These are phyloP conservation scores for Vickermania spadyakhi DNA, from an alignment of 208 protist genomes.

Conservation along the genomic window DNA sequence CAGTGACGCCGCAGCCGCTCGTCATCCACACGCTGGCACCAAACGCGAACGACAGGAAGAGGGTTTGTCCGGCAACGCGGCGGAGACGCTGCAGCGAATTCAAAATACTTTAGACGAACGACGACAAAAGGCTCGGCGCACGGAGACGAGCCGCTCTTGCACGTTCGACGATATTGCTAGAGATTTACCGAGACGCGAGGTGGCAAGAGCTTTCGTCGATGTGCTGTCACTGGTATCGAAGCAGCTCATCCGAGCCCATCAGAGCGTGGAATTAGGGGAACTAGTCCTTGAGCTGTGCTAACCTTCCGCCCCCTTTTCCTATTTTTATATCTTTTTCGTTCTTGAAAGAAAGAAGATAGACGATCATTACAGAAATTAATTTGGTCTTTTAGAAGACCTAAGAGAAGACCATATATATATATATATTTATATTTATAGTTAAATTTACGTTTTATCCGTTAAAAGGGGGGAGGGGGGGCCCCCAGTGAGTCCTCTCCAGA, in stretches of 20 bases:
- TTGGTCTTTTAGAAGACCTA: no score
- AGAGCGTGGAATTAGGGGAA: slow-evolving; percentile 7
- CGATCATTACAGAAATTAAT: no score
- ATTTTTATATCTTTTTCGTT: no score
- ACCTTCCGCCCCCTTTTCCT: no score
- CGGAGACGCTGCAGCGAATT: slow-evolving; percentile 50
- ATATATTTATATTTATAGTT: no score
- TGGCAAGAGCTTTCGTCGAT: slow-evolving; percentile 73
- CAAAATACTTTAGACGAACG: not conserved
- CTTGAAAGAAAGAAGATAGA: no score
- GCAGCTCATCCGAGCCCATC: slow-evolving; percentile 34
- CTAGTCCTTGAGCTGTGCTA: no score
- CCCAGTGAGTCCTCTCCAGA: no score
- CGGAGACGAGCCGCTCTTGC: slow-evolving; percentile 22
- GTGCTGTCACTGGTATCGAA: slow-evolving; percentile 68
- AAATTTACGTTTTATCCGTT: no score
- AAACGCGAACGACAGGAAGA: not conserved
- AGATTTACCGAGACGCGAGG: slow-evolving; percentile 47
- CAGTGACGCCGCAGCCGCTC: no score
- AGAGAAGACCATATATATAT: no score
- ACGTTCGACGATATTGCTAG: slow-evolving; percentile 31
- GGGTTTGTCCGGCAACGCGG: slow-evolving; percentile 23
- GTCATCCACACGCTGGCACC: not conserved
- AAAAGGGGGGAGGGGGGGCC: no score
- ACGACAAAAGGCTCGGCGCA: slow-evolving; percentile 6